Evolutionary conservation across 305 asterid genomes (phyloP).

Genomic region (Fraxinus angustifolia): DNA sequence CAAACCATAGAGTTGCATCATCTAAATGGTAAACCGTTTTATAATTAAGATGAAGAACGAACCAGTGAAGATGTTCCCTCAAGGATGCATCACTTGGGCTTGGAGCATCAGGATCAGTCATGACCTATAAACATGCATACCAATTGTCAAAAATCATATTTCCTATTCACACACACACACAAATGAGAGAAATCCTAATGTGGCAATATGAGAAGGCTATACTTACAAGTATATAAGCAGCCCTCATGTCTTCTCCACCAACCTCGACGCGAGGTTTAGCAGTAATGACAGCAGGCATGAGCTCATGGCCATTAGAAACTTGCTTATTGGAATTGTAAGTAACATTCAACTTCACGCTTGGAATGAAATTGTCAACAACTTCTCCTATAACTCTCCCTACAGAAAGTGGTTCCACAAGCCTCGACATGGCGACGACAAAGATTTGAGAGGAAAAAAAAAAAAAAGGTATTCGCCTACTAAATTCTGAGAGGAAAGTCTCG

Average conservation of each 20-base stretch:
- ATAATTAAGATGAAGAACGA: conserved; percentile 12
- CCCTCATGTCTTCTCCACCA: conserved; percentile 78
- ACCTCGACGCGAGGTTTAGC: conserved; percentile 65
- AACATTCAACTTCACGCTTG: conserved; percentile 54
- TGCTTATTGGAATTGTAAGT: conserved; percentile 51
- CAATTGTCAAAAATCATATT: not conserved
- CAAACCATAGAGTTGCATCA: not conserved
- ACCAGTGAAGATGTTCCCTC: conserved; percentile 92
- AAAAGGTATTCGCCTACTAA: not conserved
- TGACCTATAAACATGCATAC: conserved; percentile 43
- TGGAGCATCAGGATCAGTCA: conserved; percentile 92
- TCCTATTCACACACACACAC: not conserved
- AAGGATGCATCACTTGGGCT: conserved; percentile 85
- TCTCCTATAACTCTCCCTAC: conserved; percentile 88
- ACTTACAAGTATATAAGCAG: conserved; percentile 77
- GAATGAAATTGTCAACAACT: conserved; percentile 62
- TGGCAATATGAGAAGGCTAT: not conserved
- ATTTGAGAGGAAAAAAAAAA: not conserved
- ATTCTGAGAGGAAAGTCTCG: not conserved
- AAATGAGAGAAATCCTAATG: not conserved
- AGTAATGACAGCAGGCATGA: conserved; percentile 59
- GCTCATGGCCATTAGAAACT: conserved; percentile 75
- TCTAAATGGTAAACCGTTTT: not conserved
- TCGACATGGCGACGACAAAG: conserved; percentile 29
- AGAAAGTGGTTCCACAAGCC: conserved; percentile 45